phyloP scores from a whole-genome alignment of 345 rosid species.

The Microthlaspi erraticum region DNA sequence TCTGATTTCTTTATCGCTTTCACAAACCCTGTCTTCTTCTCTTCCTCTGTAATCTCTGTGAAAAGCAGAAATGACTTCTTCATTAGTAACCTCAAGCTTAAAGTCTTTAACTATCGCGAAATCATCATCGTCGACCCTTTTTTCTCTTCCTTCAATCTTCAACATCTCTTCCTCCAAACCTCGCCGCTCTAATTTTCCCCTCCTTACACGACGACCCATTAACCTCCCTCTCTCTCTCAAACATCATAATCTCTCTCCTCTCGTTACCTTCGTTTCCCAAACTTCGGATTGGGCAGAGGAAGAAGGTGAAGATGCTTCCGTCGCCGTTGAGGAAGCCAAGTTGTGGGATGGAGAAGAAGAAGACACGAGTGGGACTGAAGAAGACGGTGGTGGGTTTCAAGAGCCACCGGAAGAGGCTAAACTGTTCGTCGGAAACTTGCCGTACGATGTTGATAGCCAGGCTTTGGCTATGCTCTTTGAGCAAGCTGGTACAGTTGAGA shows the following conservation, averaged over 20 bases:
- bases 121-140: conserved; percentile 46
- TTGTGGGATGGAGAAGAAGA: no score
- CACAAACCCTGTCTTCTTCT: neutral
- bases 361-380: neutral
- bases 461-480: conserved; percentile 81
- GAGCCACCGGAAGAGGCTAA: conserved; percentile 82
- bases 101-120: conserved; percentile 56
- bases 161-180: conserved; percentile 42
- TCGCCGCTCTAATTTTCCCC: conserved; percentile 36
- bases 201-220: conserved; percentile 40
- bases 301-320: conserved; percentile 42
- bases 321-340: neutral
- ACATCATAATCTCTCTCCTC: conserved; percentile 35
- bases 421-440: conserved; percentile 81
- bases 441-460: conserved; percentile 80
- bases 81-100: conserved; percentile 44
- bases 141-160: conserved; percentile 50
- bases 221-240: conserved; percentile 44
- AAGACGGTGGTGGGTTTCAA: conserved; percentile 64
- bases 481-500: conserved; percentile 85
- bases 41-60: conserved; percentile 11
- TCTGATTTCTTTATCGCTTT: conserved; percentile 12
- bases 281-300: conserved; percentile 58
- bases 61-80: conserved; percentile 44
- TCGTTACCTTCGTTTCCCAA: conserved; percentile 54